phyloP scores from a whole-genome alignment of 176 grass and related monocot species.

The Bonia amplexicaulis region DNA sequence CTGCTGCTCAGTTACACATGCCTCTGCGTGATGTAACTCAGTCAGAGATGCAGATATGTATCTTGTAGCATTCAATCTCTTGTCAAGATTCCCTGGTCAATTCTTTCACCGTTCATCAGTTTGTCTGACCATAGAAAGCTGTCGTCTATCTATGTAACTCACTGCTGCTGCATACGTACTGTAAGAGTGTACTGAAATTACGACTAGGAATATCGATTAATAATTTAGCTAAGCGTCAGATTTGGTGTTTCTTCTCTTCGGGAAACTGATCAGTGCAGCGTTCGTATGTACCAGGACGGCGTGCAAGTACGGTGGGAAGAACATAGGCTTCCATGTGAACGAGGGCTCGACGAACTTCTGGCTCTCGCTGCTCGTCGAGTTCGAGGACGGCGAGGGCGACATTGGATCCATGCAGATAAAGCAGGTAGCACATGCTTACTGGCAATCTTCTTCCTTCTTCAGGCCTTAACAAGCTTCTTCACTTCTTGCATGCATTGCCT shows the following conservation, averaged over 20 bases:
- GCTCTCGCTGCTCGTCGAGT: conserved; percentile 92
- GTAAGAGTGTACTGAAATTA: not conserved
- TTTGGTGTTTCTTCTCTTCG: not conserved
- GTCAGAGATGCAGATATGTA: not conserved
- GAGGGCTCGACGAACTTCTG: conserved; percentile 91
- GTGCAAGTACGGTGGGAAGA: conserved; percentile 85
- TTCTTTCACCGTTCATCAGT: not conserved
- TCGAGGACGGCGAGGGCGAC: conserved; percentile 90
- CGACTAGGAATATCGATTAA: not conserved
- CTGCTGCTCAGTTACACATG: conserved; percentile 18
- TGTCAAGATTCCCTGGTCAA: conserved; percentile 11
- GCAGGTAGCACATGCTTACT: conserved; percentile 39
- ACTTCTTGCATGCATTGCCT: not conserved
- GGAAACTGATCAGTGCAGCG: conserved; percentile 3
- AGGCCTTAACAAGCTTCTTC: not conserved
- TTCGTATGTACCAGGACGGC: conserved; percentile 49
- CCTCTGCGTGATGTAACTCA: not conserved
- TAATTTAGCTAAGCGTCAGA: not conserved
- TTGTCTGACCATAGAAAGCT: not conserved
- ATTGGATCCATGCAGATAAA: conserved; percentile 94
- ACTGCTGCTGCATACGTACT: not conserved
- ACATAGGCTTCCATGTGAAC: conserved; percentile 85
- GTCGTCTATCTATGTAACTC: not conserved
- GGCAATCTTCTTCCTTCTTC: not conserved
- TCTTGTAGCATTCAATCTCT: conserved; percentile 9